These are phyloP conservation scores for Fusarium redolens DNA, from an alignment of 2,329 filamentous ascomycete species.

Conservation along the genomic window DNA sequence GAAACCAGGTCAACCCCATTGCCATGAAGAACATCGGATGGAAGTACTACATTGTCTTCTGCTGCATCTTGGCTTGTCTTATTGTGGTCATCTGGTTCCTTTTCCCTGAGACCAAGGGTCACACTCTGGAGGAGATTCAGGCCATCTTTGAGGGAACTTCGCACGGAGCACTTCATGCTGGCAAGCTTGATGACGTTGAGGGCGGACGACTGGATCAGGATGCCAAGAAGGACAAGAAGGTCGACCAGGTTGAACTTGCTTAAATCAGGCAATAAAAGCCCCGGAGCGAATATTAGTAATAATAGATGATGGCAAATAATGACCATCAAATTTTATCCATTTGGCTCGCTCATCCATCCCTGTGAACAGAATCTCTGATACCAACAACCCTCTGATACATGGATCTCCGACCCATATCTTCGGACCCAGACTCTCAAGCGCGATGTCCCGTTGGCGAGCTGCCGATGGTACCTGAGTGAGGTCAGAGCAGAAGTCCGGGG, in stretches of 20 bases:
- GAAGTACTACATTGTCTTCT: constrained; percentile 56
- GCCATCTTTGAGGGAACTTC: constrained; percentile 45
- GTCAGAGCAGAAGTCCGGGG: too few relatives aligned
- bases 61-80: constrained; percentile 49
- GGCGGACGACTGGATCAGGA: background rate
- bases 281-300: too few relatives aligned
- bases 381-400: too few relatives aligned
- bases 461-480: too few relatives aligned
- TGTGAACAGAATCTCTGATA: too few relatives aligned
- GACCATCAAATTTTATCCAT: too few relatives aligned
- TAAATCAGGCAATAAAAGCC: background rate
- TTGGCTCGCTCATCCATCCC: too few relatives aligned
- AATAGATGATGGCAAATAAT: background rate
- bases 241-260: constrained; percentile 35
- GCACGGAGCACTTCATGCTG: background rate
- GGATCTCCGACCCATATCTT: too few relatives aligned
- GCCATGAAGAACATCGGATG: constrained; percentile 52
- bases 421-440: too few relatives aligned
- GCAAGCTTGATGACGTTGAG: constrained; percentile 29
- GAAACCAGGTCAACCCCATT: constrained; percentile 56
- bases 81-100: constrained; percentile 52
- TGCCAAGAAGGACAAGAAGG: constrained; percentile 22
- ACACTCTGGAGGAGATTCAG: constrained; percentile 47
- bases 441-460: too few relatives aligned
- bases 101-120: constrained; percentile 50